phyloP scores from a whole-genome alignment of 108 stramenopile species.

The Cyclotella sp. region DNA sequence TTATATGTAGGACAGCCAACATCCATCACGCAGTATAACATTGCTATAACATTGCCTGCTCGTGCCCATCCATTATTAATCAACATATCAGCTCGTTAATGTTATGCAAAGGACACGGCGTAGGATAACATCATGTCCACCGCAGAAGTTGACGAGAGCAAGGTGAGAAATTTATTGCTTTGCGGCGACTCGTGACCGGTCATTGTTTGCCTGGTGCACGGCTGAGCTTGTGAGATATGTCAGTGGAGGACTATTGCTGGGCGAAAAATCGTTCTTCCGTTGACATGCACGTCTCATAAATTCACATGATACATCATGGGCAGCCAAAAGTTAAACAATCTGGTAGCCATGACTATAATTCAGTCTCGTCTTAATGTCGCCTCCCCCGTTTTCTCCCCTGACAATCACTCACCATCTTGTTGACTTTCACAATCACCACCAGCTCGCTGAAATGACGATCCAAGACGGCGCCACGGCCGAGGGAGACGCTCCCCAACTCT shows the following conservation, averaged over 20 bases:
- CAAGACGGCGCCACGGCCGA: slow-evolving; percentile 26
- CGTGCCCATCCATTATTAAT: no score
- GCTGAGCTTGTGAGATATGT: no score
- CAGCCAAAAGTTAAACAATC: no score
- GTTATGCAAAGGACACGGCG: not conserved
- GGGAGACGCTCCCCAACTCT: slow-evolving; percentile 53
- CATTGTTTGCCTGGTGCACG: not conserved
- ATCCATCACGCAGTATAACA: no score
- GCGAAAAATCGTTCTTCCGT: not conserved
- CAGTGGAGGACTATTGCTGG: not conserved
- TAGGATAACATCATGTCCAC: slow-evolving; percentile 10
- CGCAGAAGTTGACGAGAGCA: slow-evolving; percentile 25
- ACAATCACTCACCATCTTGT: not conserved
- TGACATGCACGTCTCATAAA: not conserved
- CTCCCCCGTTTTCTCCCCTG: no score
- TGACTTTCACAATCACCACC: no score
- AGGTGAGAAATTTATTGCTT: slow-evolving; percentile 13
- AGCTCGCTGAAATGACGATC: slow-evolving; percentile 43
- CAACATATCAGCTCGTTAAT: no score
- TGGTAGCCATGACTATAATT: no score
- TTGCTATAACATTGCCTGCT: no score
- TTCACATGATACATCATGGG: not conserved
- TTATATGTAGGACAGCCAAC: no score
- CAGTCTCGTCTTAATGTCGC: no score
- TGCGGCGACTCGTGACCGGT: not conserved